phyloP scores from a whole-genome alignment of 495 filamentous ascomycete species.

The Penicillium psychrofluorescens region DNA sequence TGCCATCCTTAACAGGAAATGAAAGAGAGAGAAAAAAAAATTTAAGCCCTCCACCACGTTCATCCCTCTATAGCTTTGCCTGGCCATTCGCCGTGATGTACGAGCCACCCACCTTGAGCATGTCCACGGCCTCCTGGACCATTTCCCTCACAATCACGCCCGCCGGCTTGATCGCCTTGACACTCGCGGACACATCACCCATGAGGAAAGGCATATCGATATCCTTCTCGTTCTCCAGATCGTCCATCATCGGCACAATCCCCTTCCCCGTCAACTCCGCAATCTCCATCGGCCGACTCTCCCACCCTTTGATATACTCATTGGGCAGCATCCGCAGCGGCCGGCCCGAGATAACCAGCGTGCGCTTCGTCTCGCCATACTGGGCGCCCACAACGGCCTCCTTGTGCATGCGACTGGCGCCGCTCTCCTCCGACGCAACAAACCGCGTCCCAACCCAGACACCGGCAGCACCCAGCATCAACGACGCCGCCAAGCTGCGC shows the following conservation, averaged over 20 bases:
- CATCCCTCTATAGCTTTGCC: conserved; percentile 23
- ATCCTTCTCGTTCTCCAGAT: conserved; percentile 70
- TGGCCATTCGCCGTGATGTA: conserved; percentile 22
- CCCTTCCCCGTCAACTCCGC: conserved; percentile 63
- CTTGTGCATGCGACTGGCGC: conserved; percentile 72
- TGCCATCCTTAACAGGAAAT: conserved; percentile 13
- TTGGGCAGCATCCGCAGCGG: conserved; percentile 76
- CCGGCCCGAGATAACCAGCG: conserved; percentile 70
- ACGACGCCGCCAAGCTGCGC: conserved; percentile 56
- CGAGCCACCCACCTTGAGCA: conserved; percentile 44
- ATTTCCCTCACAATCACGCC: conserved; percentile 76
- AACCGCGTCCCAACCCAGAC: conserved; percentile 86
- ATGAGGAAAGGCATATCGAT: conserved; percentile 81
- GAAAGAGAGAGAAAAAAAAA: not conserved
- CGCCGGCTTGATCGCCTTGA: conserved; percentile 71
- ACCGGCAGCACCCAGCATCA: conserved; percentile 68
- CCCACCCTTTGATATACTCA: conserved; percentile 75
- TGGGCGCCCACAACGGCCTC: conserved; percentile 65
- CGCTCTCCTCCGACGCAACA: conserved; percentile 71
- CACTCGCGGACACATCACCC: conserved; percentile 82
- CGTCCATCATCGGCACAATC: conserved; percentile 69
- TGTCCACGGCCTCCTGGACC: conserved; percentile 68
- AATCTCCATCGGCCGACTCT: conserved; percentile 63
- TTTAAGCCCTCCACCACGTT: conserved; percentile 2
- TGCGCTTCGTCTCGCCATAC: conserved; percentile 69